Evolutionary conservation across 2,329 filamentous ascomycete genomes (phyloP), one percentile per base, ranked within the genome.

Genomic region (Emergomyces pasteurianus): DNA sequence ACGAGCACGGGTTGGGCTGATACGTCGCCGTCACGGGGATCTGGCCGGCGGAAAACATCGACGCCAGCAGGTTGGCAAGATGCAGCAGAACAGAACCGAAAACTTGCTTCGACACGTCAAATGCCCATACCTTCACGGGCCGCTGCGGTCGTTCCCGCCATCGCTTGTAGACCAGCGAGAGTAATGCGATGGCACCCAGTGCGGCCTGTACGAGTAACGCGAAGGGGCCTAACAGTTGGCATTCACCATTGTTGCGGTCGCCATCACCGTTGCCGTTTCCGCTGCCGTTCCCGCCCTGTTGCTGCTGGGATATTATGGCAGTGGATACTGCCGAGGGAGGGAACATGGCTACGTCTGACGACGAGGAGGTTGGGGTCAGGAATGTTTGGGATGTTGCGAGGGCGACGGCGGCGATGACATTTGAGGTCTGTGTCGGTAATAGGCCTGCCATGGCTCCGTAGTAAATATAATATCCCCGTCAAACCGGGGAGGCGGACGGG

Each of bases 31-130:
- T 68, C 40, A 76, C 72, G 46, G 76, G 72, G 42, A 97, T 88
- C 68, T 89, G 86, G 2, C 91, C 92, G 60, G 89, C 92, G 0
- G 90, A 95, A 67, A 99, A 82, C 89, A 97, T 90, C 54, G 90
- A 95, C 88, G 99, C 95, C 74, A 96, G 85, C 59, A 99, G 81
- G 72, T 99, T 99, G 67, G 92, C 89, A 52, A 92, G 81, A 76
- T 99, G 94, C 40, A 96, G 85, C 73, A 99, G 81, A 53, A 91
- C 86, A 36, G 91, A 95, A 26, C 94, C 94, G 69, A 97, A 89
- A 59, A 99, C 90, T 79, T 99, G 94, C 79, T 99, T 99, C 38
- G 90, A 95, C 28, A 86, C 94, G 72, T 99, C 94, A 73, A 97
- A 99, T 74, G 89, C 92, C 92, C 94, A 99, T 66, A 99, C 91